phyloP scores from a whole-genome alignment of 2,329 filamentous ascomycete species.

The Diaporthe sp. region DNA sequence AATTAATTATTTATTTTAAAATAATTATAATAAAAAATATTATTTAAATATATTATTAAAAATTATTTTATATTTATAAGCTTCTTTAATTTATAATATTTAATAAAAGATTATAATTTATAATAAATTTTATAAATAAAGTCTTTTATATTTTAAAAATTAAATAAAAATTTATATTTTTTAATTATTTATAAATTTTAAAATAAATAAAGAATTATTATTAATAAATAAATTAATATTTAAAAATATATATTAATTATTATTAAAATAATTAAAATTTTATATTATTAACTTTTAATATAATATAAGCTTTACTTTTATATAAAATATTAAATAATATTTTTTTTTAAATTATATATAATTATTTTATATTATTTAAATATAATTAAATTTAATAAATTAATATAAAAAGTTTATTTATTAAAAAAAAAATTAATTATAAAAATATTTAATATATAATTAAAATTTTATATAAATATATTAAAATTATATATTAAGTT shows the following conservation, averaged over 20 bases:
- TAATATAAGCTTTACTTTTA: neutral
- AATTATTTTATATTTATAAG: neutral
- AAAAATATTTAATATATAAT: no score
- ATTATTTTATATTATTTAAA: neutral
- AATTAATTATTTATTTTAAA: neutral
- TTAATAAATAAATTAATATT: neutral
- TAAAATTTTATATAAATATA: no score
- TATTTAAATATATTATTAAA: neutral
- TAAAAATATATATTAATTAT: conserved; percentile 7
- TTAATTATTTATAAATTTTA: neutral
- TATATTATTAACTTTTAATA: neutral
- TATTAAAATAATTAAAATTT: neutral
- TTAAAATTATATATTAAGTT: no score
- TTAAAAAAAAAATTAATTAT: neutral
- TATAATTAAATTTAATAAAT: neutral
- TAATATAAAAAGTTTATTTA: neutral
- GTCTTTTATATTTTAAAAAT: neutral
- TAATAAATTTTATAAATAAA: neutral
- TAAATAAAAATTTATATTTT: neutral
- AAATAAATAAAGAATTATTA: neutral
- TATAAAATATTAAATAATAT: neutral
- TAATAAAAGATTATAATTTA: neutral
- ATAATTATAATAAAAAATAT: neutral
- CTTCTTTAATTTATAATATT: neutral
- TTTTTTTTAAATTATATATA: neutral